Evolutionary conservation across 2,329 filamentous ascomycete species (phyloP).

Genomic region (Podosphaera aphanis): DNA sequence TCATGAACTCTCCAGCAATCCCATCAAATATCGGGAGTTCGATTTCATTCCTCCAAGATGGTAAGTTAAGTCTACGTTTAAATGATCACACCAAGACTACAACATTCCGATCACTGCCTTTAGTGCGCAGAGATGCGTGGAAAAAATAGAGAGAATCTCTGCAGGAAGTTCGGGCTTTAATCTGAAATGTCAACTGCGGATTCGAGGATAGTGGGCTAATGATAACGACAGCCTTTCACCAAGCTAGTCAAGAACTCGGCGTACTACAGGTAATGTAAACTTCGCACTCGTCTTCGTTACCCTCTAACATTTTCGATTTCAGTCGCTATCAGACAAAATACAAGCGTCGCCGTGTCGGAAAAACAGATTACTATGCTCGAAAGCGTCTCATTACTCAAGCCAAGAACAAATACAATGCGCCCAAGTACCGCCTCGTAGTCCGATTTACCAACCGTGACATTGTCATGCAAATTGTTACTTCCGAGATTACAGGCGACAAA

Average conservation of each 20-base stretch:
- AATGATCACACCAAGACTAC: conserved; percentile 4
- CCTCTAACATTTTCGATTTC: conserved; percentile 11
- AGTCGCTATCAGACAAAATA: conserved; percentile 99
- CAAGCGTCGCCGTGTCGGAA: conserved; percentile 83
- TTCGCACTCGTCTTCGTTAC: conserved; percentile 5
- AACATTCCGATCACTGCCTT: conserved; percentile 5
- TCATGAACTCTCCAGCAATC: too few species aligned
- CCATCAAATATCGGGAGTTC: neutral
- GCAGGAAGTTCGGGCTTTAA: conserved; percentile 87
- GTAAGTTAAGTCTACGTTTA: conserved; percentile 28
- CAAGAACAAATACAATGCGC: conserved; percentile 99
- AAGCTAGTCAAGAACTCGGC: conserved; percentile 94
- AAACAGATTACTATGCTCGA: conserved; percentile 99
- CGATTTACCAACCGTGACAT: conserved; percentile 99
- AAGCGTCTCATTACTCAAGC: conserved; percentile 99
- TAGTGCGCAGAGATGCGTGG: conserved; percentile 12
- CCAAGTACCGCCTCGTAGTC: conserved; percentile 98
- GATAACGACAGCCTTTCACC: conserved; percentile 49
- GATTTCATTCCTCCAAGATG: conserved; percentile 32
- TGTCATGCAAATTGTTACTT: conserved; percentile 89
- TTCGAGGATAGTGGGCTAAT: conserved; percentile 33
- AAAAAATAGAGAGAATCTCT: conserved; percentile 26
- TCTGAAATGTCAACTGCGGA: conserved; percentile 99
- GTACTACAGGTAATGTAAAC: conserved; percentile 70
- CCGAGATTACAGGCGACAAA: conserved; percentile 95